Conservation (phyloP, 805 yeast genomes). For the Suhomyces vadensis region DNA sequence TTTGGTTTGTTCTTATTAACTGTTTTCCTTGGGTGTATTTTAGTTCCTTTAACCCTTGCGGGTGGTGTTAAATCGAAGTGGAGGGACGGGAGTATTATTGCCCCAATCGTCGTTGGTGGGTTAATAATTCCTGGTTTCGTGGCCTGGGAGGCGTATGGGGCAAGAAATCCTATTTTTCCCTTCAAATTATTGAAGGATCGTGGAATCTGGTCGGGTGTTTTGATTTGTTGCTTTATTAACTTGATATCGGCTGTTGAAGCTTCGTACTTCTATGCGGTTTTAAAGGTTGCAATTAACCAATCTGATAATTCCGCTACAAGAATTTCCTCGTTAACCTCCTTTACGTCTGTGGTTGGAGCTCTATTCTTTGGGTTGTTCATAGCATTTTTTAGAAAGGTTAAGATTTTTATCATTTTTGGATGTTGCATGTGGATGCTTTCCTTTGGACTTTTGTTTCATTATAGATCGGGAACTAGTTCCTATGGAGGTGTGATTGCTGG, state of each 20-base stretch:
- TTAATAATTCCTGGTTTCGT: conserved; percentile 17
- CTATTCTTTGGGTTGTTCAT: conserved; percentile 17
- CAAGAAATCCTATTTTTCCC: conserved; percentile 18
- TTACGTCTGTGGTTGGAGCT: conserved; percentile 18
- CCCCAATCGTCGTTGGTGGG: conserved; percentile 10
- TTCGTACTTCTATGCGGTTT: conserved; percentile 17
- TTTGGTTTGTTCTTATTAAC: conserved; percentile 34
- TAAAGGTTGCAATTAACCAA: conserved; percentile 17
- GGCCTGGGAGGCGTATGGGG: conserved; percentile 16
- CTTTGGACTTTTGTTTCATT: conserved; percentile 25
- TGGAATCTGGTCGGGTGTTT: conserved; percentile 20
- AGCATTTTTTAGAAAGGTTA: conserved; percentile 17
- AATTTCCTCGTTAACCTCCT: conserved; percentile 15
- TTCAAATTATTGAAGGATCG: conserved; percentile 15
- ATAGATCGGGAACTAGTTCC: conserved; percentile 19
- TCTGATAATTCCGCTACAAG: conserved; percentile 17
- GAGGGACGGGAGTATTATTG: conserved; percentile 15
- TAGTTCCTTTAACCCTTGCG: conserved; percentile 40
- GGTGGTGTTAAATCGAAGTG: conserved; percentile 21
- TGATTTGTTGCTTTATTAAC: conserved; percentile 16
- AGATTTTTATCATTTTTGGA: conserved; percentile 26
- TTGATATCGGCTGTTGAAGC: conserved; percentile 14
- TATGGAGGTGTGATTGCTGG: conserved; percentile 21
- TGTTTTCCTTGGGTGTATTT: conserved; percentile 33
- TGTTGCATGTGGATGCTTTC: conserved; percentile 26